Percentiles rank a stretch among this genome's conserved stretches.
phyloP scores from a whole-genome alignment of 208 protist species.

The Trypanosoma avium region DNA sequence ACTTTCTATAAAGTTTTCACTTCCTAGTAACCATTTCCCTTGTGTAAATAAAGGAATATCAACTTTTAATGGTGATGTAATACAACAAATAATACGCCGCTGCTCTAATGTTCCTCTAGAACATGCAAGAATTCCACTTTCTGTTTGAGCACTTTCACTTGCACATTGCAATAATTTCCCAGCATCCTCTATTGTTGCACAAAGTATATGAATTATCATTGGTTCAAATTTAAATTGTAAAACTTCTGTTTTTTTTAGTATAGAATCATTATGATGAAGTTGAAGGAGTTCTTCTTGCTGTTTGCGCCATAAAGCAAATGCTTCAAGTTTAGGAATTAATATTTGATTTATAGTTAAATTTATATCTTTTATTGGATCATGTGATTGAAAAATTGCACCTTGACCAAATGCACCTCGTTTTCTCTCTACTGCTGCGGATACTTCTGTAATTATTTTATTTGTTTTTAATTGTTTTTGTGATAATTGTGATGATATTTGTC shows the following conservation, averaged over 20 bases:
- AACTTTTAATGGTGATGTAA: slow-evolving; percentile 67
- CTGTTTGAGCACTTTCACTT: slow-evolving; percentile 73
- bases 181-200: slow-evolving; percentile 52
- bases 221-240: slow-evolving; percentile 86
- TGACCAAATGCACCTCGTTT: slow-evolving; percentile 69
- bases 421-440: slow-evolving; percentile 24
- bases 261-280: slow-evolving; percentile 10
- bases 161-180: slow-evolving; percentile 66
- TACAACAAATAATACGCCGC: slow-evolving; percentile 76
- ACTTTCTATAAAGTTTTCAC: slow-evolving; percentile 11
- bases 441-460: too few relatives aligned
- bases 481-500: too few relatives aligned
- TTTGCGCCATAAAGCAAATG: slow-evolving; percentile 54
- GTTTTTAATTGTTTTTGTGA: too few relatives aligned
- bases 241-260: slow-evolving; percentile 46
- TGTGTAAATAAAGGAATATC: slow-evolving; percentile 60
- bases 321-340: slow-evolving; percentile 39
- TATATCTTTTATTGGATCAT: slow-evolving; percentile 54
- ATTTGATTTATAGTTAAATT: slow-evolving; percentile 10
- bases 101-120: slow-evolving; percentile 48
- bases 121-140: slow-evolving; percentile 70
- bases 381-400: slow-evolving; percentile 69
- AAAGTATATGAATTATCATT: slow-evolving; percentile 82
- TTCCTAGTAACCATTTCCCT: slow-evolving; percentile 44
- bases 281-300: slow-evolving; percentile 11